A percentile compares a stretch with the other conserved stretches of the same genome.
phyloP scores from a whole-genome alignment of 2,329 filamentous ascomycete species.

The Aspergillus puulaauensis region DNA sequence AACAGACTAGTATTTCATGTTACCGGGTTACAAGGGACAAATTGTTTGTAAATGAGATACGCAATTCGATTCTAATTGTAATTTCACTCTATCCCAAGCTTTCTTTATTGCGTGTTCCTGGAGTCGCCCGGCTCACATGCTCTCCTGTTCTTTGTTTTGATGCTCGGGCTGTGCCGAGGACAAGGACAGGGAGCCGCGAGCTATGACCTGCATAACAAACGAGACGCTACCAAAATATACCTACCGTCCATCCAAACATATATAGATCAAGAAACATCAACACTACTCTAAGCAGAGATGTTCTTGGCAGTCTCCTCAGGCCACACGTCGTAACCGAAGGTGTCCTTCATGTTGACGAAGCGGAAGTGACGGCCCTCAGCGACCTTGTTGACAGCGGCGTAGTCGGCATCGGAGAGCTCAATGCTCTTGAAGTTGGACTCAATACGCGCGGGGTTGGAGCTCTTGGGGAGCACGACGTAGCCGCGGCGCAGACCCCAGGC shows the following conservation, averaged over 20 bases:
- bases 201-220: slow-evolving; percentile 20
- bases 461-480: slow-evolving; percentile 69
- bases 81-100: background rate
- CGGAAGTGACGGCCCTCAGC: slow-evolving; percentile 66
- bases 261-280: background rate
- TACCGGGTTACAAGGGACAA: background rate
- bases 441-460: slow-evolving; percentile 65
- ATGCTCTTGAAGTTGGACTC: slow-evolving; percentile 67
- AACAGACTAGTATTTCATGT: background rate
- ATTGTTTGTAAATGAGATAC: background rate
- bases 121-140: slow-evolving; percentile 4
- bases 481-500: slow-evolving; percentile 67
- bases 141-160: slow-evolving; percentile 1
- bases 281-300: slow-evolving; percentile 28
- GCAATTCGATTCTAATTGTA: background rate
- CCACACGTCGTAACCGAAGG: slow-evolving; percentile 73
- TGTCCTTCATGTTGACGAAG: slow-evolving; percentile 82
- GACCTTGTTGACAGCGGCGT: slow-evolving; percentile 62
- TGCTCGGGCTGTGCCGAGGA: background rate
- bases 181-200: background rate
- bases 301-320: slow-evolving; percentile 53
- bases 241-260: background rate
- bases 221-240: background rate
- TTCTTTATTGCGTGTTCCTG: background rate
- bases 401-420: slow-evolving; percentile 57